A percentile compares a stretch with the other conserved stretches of the same genome.
Conservation (phyloP, 2,329 filamentous ascomycete species). For the Arthroderma uncinatum region DNA sequence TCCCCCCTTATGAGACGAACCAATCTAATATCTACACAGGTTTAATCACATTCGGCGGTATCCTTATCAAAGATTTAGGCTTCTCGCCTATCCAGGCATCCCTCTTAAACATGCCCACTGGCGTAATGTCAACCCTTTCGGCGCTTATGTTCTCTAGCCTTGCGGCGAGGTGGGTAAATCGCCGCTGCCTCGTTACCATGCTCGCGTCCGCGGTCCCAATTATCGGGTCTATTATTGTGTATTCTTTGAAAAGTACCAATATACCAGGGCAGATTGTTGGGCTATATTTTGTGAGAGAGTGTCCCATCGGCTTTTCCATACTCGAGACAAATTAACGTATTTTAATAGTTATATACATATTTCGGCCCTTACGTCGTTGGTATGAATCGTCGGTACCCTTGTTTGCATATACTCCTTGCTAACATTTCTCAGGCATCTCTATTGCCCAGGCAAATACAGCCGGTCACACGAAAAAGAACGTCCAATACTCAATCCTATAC, state of each 20-base stretch:
- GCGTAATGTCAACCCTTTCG: constrained; percentile 25
- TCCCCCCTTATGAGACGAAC: neutral
- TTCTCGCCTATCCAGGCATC: constrained; percentile 46
- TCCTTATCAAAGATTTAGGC: constrained; percentile 54
- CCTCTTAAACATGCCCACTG: constrained; percentile 29
- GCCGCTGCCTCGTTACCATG: constrained; percentile 23
- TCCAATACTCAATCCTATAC: constrained; percentile 30
- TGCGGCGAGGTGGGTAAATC: constrained; percentile 23
- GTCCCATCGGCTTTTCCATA: neutral
- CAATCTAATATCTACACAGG: constrained; percentile 13
- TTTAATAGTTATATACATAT: constrained; percentile 28
- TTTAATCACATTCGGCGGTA: constrained; percentile 28
- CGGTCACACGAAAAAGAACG: constrained; percentile 33
- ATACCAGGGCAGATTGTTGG: constrained; percentile 32
- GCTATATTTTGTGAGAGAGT: constrained; percentile 25
- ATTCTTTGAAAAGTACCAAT: constrained; percentile 24
- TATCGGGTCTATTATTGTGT: constrained; percentile 24
- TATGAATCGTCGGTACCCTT: constrained; percentile 4
- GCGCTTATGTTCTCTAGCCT: constrained; percentile 24
- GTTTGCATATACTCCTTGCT: neutral
- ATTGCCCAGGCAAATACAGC: constrained; percentile 24
- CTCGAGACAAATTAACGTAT: neutral
- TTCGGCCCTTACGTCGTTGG: constrained; percentile 26
- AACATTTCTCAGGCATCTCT: constrained; percentile 8
- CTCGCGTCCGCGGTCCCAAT: constrained; percentile 23